Conservation (phyloP, 2,329 filamentous ascomycete species). For the Alternaria gaisen region DNA sequence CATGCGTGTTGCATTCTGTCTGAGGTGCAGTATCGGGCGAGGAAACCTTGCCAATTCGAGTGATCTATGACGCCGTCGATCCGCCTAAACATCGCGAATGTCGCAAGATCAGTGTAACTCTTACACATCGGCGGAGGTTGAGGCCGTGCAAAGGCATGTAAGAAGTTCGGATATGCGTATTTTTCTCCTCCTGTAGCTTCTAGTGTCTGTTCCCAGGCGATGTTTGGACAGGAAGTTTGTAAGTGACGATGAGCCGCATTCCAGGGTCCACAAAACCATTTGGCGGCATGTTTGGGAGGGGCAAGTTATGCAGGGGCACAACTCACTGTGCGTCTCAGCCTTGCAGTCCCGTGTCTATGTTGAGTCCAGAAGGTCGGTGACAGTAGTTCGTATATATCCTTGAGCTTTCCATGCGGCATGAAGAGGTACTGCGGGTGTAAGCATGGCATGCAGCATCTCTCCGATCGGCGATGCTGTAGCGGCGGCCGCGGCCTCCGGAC, state of each 20-base stretch:
- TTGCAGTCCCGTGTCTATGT: neutral
- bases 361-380: neutral
- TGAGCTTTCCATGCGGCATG: neutral
- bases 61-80: constrained; percentile 47
- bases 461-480: neutral
- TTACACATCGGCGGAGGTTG: neutral
- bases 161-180: neutral
- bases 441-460: neutral
- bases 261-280: constrained; percentile 15
- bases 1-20: constrained; percentile 40
- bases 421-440: neutral
- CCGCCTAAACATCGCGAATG: constrained; percentile 11
- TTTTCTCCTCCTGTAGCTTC: neutral
- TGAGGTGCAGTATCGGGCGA: constrained; percentile 41
- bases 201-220: neutral
- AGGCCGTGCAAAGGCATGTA: neutral
- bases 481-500: constrained; percentile 8
- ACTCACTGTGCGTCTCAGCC: constrained; percentile 10
- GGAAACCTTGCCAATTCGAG: constrained; percentile 48
- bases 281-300: constrained; percentile 6
- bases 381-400: neutral
- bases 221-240: neutral
- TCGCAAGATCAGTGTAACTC: neutral
- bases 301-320: constrained; percentile 18
- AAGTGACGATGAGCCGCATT: constrained; percentile 9